A percentile compares a stretch with the other conserved stretches of the same genome.
Evolutionary conservation across 192 early-diverging fungal species (phyloP).

Genomic region (Ambispora gerdemannii): DNA sequence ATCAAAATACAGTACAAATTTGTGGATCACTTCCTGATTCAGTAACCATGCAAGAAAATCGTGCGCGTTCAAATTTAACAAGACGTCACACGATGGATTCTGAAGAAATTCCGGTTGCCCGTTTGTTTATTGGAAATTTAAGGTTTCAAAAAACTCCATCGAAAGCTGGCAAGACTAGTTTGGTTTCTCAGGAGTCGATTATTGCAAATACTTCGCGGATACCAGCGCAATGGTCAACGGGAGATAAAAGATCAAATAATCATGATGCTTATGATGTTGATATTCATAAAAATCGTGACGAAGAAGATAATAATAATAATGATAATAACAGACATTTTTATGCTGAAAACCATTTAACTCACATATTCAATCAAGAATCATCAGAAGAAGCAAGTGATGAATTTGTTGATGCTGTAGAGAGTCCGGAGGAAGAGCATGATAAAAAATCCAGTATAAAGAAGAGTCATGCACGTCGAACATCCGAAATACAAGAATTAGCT

Average conservation of each 20-base stretch:
- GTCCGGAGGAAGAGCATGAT: neutral
- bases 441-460: neutral
- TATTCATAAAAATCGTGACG: neutral
- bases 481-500: neutral
- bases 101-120: neutral
- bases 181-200: constrained; percentile 10
- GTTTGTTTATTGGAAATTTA: constrained; percentile 26
- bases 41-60: neutral
- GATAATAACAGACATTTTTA: neutral
- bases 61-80: neutral
- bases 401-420: constrained; percentile 31
- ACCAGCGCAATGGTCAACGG: neutral
- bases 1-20: no score
- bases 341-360: neutral
- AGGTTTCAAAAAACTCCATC: neutral
- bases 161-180: constrained; percentile 16
- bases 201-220: neutral
- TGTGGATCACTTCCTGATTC: constrained; percentile 3
- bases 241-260: neutral
- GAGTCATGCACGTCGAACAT: neutral
- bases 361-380: constrained; percentile 23
- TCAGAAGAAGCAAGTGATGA: constrained; percentile 9
- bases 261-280: neutral
- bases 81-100: constrained; percentile 19
- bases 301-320: neutral